Evolutionary conservation across 345 rosid species (phyloP).

Genomic region (Hibiscus tridactylites): DNA sequence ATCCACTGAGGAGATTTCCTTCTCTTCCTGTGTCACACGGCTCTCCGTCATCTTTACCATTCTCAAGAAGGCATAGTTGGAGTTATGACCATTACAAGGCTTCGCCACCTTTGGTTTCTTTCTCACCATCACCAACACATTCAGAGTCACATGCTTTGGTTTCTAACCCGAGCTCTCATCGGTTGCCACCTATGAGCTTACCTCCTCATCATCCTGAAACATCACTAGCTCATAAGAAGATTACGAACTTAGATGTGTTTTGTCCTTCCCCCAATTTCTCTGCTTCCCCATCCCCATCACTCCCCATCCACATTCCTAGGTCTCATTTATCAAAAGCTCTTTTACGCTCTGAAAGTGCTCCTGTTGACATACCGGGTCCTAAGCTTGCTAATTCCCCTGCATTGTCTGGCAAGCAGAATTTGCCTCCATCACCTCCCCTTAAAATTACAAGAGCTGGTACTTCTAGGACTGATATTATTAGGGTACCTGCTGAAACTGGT

Average conservation of each 20-base stretch:
- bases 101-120: constrained; percentile 60
- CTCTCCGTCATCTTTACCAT: constrained; percentile 62
- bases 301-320: constrained; percentile 48
- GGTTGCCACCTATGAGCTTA: constrained; percentile 30
- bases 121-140: constrained; percentile 77
- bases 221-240: constrained; percentile 37
- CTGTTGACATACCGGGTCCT: constrained; percentile 49
- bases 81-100: constrained; percentile 55
- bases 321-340: constrained; percentile 31
- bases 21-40: constrained; percentile 61
- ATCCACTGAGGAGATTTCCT: constrained; percentile 76
- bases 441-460: constrained; percentile 33
- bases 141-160: constrained; percentile 54
- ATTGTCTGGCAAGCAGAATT: constrained; percentile 34
- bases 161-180: constrained; percentile 42
- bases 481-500: constrained; percentile 32
- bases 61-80: constrained; percentile 88
- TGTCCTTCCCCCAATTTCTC: constrained; percentile 55
- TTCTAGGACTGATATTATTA: constrained; percentile 34
- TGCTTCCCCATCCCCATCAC: constrained; percentile 49
- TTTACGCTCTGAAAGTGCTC: constrained; percentile 75
- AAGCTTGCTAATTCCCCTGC: constrained; percentile 35
- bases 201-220: constrained; percentile 61
- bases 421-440: constrained; percentile 55
- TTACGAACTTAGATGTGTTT: constrained; percentile 41